phyloP scores from a whole-genome alignment of 2,329 filamentous ascomycete genomes.

The Diaporthe caulivora region DNA sequence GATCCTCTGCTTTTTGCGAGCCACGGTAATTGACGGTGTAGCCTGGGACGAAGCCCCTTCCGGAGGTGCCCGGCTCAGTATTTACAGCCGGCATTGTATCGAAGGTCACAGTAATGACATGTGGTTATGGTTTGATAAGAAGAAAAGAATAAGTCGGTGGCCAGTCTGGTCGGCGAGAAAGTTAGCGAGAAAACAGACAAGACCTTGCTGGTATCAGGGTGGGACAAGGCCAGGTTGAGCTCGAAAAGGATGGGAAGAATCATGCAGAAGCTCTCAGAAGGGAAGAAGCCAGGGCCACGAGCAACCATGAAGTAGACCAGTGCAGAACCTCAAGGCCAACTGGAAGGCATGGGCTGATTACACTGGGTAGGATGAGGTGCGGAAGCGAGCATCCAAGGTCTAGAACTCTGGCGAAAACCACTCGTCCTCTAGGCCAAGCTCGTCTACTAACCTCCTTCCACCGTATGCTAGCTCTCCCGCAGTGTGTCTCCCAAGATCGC shows the following conservation, averaged over 20 bases:
- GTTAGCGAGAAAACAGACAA: background rate
- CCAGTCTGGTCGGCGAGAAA: background rate
- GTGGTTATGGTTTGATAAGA: background rate
- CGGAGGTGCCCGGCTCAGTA: background rate
- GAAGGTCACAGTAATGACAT: background rate
- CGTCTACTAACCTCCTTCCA: background rate
- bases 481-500: conserved; percentile 16
- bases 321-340: background rate
- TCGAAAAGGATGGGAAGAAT: background rate
- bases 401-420: background rate
- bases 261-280: background rate
- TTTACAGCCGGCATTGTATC: conserved; percentile 11
- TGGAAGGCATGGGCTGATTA: background rate
- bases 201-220: background rate
- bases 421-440: background rate
- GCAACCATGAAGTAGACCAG: background rate
- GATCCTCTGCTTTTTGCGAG: conserved; percentile 29
- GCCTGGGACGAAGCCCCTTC: conserved; percentile 29
- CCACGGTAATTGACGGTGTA: conserved; percentile 26
- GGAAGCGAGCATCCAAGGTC: background rate
- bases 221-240: background rate
- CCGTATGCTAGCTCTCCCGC: conserved; percentile 14
- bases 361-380: background rate
- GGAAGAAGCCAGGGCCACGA: background rate
- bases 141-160: background rate